Percentiles rank a stretch among this genome's conserved stretches.
Evolutionary conservation across 768 basidiomycete species (phyloP).

Genomic region (Hygrophoropsis aurantiaca): DNA sequence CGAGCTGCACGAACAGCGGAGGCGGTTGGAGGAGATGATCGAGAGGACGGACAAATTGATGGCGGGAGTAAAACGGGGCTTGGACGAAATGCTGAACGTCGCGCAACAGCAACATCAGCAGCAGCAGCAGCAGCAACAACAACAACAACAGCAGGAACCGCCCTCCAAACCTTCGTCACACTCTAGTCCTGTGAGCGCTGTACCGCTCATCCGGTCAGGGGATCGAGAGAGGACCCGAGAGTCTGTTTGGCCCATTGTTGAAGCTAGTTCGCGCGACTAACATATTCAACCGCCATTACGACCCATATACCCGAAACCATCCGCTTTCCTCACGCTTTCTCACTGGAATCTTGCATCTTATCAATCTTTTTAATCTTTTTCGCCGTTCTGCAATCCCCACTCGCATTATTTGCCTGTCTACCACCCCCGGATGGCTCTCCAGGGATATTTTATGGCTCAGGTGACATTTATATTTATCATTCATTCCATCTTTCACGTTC

Average conservation of each 20-base stretch:
- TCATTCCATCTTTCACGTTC: background rate
- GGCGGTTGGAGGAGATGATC: constrained; percentile 70
- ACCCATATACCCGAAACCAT: background rate
- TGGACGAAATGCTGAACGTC: constrained; percentile 68
- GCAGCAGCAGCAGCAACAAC: constrained; percentile 13
- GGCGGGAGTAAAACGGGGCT: constrained; percentile 65
- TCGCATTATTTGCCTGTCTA: constrained; percentile 13
- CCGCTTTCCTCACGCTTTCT: background rate
- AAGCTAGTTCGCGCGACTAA: constrained; percentile 27
- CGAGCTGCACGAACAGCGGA: constrained; percentile 62
- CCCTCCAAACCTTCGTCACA: background rate
- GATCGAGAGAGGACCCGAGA: constrained; percentile 31
- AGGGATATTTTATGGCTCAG: background rate
- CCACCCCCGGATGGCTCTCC: too few species aligned
- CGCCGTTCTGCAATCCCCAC: constrained; percentile 19
- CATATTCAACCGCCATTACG: background rate
- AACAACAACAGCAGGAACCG: background rate
- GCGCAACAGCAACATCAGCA: constrained; percentile 26
- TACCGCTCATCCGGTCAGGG: constrained; percentile 20
- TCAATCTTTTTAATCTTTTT: too few species aligned
- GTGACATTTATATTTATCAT: background rate
- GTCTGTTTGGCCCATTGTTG: constrained; percentile 26
- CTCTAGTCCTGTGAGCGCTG: constrained; percentile 4
- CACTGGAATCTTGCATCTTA: background rate
- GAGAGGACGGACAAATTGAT: constrained; percentile 75